These are phyloP conservation scores for Obelidium mucronatum DNA, from an alignment of 192 early-diverging fungal genomes.

Conservation along the genomic window DNA sequence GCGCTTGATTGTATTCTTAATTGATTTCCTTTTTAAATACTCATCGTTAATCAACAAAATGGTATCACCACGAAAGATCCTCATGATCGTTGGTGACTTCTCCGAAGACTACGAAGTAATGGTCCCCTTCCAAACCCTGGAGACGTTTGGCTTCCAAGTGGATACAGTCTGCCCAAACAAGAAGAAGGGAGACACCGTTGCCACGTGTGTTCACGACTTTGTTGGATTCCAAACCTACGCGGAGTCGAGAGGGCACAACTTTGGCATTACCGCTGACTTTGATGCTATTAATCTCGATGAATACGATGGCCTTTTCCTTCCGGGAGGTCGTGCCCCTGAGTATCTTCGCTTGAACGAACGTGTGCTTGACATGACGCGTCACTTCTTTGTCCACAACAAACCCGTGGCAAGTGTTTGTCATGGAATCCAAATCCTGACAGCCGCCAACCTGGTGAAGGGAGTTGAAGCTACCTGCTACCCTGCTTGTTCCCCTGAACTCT, in stretches of 20 bases:
- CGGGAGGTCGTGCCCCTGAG: slow-evolving; percentile 63
- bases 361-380: slow-evolving; percentile 53
- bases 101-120: slow-evolving; percentile 62
- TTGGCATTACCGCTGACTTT: slow-evolving; percentile 52
- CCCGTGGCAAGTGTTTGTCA: slow-evolving; percentile 66
- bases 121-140: slow-evolving; percentile 59
- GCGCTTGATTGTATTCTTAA: too few species aligned
- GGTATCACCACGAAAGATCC: slow-evolving; percentile 4
- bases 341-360: slow-evolving; percentile 54
- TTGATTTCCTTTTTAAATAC: too few species aligned
- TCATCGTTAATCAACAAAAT: too few species aligned
- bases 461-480: slow-evolving; percentile 25
- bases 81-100: slow-evolving; percentile 44
- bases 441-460: slow-evolving; percentile 9
- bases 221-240: slow-evolving; percentile 61
- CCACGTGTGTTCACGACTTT: slow-evolving; percentile 55
- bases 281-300: slow-evolving; percentile 47
- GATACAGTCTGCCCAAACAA: slow-evolving; percentile 62
- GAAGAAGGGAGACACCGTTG: slow-evolving; percentile 57
- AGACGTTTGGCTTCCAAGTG: slow-evolving; percentile 56
- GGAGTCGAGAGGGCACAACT: slow-evolving; percentile 57
- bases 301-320: slow-evolving; percentile 61
- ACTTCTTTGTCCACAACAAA: slow-evolving; percentile 56
- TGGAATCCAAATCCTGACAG: slow-evolving; percentile 39
- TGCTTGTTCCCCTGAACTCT: slow-evolving; percentile 31